Evolutionary conservation across 2,329 filamentous ascomycete species (phyloP), one percentile per base, ranked within the genome.

Genomic region (Balansia obtecta): DNA sequence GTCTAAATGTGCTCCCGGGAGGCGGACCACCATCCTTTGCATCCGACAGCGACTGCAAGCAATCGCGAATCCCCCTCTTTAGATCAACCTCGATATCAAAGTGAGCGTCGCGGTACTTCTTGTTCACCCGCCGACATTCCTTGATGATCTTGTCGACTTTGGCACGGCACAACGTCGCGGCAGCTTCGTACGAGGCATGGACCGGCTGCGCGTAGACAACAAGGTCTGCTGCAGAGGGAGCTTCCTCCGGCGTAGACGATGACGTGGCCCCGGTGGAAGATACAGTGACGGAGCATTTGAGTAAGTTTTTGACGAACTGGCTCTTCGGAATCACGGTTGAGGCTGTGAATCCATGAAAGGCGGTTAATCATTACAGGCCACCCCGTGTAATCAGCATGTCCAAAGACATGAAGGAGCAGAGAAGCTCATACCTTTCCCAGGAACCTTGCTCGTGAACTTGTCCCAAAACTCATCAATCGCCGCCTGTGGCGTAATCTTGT

Each of bases 91-190:
- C 88, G 48, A 95, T 80, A 62, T 95, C 85, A 61, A 95, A 95
- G 63, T 93, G 82, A n/a, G 83, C 79, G 61, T 94, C 88, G 15
- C 84, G 78, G 62, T 94, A 95, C 65, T 88, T 91, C 60, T 88
- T 84, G 65, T 95, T 95, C 51, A 88, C 72, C 9, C 86, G 77
- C 20, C 80, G 74, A 63, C 88, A 94, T 60, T 82, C 79, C 51
- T 72, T 71, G 46, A 79, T 72, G 52, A 83, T 82, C 62, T 79
- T 77, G 27, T 71, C 73, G 3, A 75, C 85, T 68, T 76, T 86
- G 50, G 76, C 77, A 49, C 71, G 74, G 66, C 88, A 94, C 52
- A 83, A 77, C 20, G 75, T 75, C 3, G 75, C 79, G 0, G 86
- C 87, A 58, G 87, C 79, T 49, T 88, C 80, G 60, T 88, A 93